Evolutionary conservation across 352 stramenopile genomes (phyloP).

Genomic region (Saprolegnia diclina): DNA sequence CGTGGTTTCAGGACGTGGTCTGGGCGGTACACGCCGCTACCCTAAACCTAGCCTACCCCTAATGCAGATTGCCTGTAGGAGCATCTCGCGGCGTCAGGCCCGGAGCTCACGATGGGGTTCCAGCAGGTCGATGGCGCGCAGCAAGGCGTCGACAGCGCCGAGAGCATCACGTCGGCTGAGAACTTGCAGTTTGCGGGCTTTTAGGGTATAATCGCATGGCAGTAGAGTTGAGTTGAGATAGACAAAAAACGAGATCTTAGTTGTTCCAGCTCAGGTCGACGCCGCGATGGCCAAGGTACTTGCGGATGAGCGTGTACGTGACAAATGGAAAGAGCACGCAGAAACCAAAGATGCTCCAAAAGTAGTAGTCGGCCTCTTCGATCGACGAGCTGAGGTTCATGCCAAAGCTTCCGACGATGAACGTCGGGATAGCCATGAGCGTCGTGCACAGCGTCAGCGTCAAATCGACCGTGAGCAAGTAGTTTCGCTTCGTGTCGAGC

Average conservation of each 20-base stretch:
- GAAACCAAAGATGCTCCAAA: slow-evolving; percentile 34
- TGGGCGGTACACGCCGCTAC: slow-evolving; percentile 32
- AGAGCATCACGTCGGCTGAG: slow-evolving; percentile 24
- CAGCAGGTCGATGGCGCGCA: background rate
- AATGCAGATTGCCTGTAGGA: too few relatives aligned
- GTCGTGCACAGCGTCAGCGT: slow-evolving; percentile 39
- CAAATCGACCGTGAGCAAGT: slow-evolving; percentile 42
- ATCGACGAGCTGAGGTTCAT: slow-evolving; percentile 42
- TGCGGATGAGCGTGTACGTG: slow-evolving; percentile 4
- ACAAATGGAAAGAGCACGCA: slow-evolving; percentile 33
- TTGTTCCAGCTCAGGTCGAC: slow-evolving; percentile 25
- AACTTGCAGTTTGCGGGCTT: slow-evolving; percentile 25
- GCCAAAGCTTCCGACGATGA: slow-evolving; percentile 40
- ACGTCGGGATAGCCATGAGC: slow-evolving; percentile 35
- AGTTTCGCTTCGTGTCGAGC: slow-evolving; percentile 47
- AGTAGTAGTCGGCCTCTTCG: slow-evolving; percentile 30
- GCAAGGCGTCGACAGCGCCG: slow-evolving; percentile 19
- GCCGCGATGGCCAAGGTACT: slow-evolving; percentile 11
- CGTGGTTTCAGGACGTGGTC: slow-evolving; percentile 55
- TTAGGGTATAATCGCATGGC: background rate
- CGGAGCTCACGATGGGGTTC: background rate
- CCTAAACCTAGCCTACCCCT: background rate
- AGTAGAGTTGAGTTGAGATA: too few relatives aligned
- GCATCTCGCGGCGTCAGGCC: background rate
- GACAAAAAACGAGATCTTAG: slow-evolving; percentile 5